phyloP scores from a whole-genome alignment of 2,329 filamentous ascomycete species.

The Orbilia brochopaga region DNA sequence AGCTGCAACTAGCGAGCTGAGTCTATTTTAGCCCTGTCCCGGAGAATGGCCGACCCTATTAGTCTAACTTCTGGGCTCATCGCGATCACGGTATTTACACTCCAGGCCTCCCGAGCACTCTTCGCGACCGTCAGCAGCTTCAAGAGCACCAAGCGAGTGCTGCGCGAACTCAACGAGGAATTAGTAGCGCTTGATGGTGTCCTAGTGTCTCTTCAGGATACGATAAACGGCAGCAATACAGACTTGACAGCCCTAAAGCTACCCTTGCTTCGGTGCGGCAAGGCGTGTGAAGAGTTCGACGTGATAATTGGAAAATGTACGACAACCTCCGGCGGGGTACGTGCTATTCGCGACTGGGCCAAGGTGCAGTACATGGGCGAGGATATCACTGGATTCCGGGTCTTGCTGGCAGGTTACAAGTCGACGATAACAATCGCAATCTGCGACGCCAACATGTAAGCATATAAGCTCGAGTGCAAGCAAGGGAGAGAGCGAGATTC shows the following conservation, averaged over 20 bases:
- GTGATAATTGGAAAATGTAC: slow-evolving; percentile 58
- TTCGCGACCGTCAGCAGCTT: slow-evolving; percentile 59
- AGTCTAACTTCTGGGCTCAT: slow-evolving; percentile 58
- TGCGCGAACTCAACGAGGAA: slow-evolving; percentile 60
- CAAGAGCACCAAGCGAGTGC: slow-evolving; percentile 57
- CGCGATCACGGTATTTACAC: slow-evolving; percentile 58
- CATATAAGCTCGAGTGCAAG: slow-evolving; percentile 40
- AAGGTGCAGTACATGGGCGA: slow-evolving; percentile 61
- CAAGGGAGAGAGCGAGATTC: slow-evolving; percentile 30
- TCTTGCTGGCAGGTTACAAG: slow-evolving; percentile 60
- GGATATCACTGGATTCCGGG: slow-evolving; percentile 59
- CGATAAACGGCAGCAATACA: slow-evolving; percentile 53
- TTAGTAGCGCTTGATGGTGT: slow-evolving; percentile 58
- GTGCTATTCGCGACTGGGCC: slow-evolving; percentile 61
- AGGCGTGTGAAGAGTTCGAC: slow-evolving; percentile 60
- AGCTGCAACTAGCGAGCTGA: too few relatives aligned
- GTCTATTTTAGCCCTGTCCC: not conserved
- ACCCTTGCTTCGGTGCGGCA: slow-evolving; percentile 59
- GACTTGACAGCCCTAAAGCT: slow-evolving; percentile 57
- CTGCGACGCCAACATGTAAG: slow-evolving; percentile 59
- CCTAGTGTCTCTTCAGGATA: slow-evolving; percentile 57
- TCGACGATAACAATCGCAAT: slow-evolving; percentile 60
- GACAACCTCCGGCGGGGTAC: slow-evolving; percentile 56
- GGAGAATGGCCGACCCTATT: slow-evolving; percentile 58
- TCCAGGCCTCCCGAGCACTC: slow-evolving; percentile 58